A percentile compares a stretch with the other conserved stretches of the same genome.
phyloP scores from a whole-genome alignment of 768 basidiomycete genomes.

The Lanmaoa pseudosensibilis region DNA sequence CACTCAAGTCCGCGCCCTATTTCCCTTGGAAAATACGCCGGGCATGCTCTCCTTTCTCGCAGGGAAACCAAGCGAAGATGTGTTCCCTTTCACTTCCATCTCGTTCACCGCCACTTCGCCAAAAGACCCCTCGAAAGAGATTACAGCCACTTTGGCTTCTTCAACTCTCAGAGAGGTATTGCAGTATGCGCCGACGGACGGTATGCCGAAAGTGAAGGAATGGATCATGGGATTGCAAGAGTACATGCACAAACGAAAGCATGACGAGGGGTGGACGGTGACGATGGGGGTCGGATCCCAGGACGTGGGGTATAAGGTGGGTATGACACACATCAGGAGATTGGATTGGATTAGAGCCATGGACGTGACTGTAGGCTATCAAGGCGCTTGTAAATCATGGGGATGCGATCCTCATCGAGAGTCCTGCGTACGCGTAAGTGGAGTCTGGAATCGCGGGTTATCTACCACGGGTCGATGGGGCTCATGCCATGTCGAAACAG shows the following conservation, averaged over 20 bases:
- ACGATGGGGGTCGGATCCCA: constrained; percentile 77
- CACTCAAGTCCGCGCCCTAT: constrained; percentile 56
- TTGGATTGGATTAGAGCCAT: neutral
- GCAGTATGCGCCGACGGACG: constrained; percentile 70
- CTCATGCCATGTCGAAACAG: constrained; percentile 31
- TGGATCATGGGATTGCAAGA: constrained; percentile 72
- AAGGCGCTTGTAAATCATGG: constrained; percentile 66
- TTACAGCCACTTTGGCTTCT: constrained; percentile 47
- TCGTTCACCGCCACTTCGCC: constrained; percentile 56
- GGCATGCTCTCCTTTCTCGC: constrained; percentile 75
- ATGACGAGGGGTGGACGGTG: constrained; percentile 64
- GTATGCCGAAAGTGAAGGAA: constrained; percentile 52
- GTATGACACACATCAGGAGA: neutral
- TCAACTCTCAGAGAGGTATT: constrained; percentile 60
- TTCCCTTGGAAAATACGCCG: constrained; percentile 70
- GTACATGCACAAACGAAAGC: constrained; percentile 55
- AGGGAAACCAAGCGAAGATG: constrained; percentile 79
- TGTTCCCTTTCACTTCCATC: constrained; percentile 82
- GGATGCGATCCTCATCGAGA: constrained; percentile 75
- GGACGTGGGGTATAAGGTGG: constrained; percentile 76
- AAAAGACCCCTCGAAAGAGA: constrained; percentile 41
- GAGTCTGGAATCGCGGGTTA: neutral
- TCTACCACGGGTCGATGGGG: neutral
- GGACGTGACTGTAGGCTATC: constrained; percentile 49
- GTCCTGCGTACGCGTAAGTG: constrained; percentile 65